These are phyloP conservation scores for Bifiguratus adelaidae DNA, from an alignment of 192 early-diverging fungal genomes.

Conservation along the genomic window DNA sequence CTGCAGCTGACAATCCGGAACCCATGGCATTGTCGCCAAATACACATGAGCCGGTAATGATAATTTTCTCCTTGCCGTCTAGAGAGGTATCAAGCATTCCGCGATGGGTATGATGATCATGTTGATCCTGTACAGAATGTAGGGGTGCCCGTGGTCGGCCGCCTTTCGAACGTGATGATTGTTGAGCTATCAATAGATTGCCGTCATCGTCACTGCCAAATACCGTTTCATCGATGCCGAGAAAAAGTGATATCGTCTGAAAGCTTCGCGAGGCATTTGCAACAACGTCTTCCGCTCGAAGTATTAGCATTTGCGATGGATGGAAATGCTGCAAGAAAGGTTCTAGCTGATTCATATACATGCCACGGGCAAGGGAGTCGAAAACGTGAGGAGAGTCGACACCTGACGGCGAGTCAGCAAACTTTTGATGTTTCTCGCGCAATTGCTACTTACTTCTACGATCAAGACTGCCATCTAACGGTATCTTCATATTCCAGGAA, in stretches of 20 bases:
- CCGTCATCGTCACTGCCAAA: no score
- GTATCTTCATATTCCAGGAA: constrained; percentile 11
- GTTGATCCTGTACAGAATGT: no score
- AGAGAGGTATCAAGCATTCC: no score
- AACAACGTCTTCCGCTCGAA: constrained; percentile 16
- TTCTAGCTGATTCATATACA: constrained; percentile 17
- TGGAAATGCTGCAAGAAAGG: constrained; percentile 17
- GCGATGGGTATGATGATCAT: no score
- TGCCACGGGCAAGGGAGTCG: constrained; percentile 15
- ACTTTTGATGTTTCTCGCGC: background rate
- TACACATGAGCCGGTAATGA: no score
- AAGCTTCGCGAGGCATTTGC: constrained; percentile 9
- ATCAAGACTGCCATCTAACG: constrained; percentile 1
- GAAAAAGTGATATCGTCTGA: constrained; percentile 10
- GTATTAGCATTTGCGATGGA: constrained; percentile 12
- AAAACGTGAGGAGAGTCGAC: constrained; percentile 4
- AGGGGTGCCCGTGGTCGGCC: no score
- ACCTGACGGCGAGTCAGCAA: background rate
- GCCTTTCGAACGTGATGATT: no score
- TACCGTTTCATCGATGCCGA: constrained; percentile 13
- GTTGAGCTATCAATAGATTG: no score
- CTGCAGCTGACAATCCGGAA: no score
- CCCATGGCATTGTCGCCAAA: no score
- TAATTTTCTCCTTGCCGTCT: no score
- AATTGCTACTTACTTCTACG: background rate